phyloP scores from a whole-genome alignment of 148 eudicot species.

The Camellia japonica region DNA sequence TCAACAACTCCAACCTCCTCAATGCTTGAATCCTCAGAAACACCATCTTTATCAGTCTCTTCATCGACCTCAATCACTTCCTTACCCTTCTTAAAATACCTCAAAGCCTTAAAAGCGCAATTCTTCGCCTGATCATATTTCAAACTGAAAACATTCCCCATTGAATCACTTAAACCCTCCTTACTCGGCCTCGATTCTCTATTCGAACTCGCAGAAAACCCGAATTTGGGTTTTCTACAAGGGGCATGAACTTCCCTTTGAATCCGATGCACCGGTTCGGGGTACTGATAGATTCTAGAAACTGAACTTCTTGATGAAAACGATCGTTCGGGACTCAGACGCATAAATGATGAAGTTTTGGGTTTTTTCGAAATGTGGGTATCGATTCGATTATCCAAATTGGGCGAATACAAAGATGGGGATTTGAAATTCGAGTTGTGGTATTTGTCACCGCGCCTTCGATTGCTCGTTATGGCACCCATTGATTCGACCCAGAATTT shows the following conservation, averaged over 20 bases:
- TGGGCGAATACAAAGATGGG: constrained; percentile 25
- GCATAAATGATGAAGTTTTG: constrained; percentile 25
- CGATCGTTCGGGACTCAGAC: constrained; percentile 10
- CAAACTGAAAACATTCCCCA: constrained; percentile 34
- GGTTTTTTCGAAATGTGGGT: constrained; percentile 53
- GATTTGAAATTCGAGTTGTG: constrained; percentile 19
- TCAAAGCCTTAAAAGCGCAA: constrained; percentile 20
- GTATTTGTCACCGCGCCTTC: constrained; percentile 57
- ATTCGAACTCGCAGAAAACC: constrained; percentile 27
- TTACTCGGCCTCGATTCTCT: constrained; percentile 11
- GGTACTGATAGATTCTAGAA: constrained; percentile 45
- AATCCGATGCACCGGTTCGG: constrained; percentile 29
- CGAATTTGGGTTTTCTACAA: constrained; percentile 25
- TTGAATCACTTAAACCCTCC: constrained; percentile 15
- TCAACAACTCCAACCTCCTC: constrained; percentile 37
- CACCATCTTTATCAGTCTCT: constrained; percentile 18
- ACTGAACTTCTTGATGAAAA: constrained; percentile 22
- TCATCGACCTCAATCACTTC: constrained; percentile 35
- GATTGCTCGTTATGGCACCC: constrained; percentile 61
- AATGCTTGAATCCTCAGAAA: constrained; percentile 44
- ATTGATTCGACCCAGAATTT: constrained; percentile 18
- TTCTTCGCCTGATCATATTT: constrained; percentile 14
- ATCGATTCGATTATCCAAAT: constrained; percentile 26
- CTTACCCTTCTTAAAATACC: constrained; percentile 21
- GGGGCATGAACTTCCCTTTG: constrained; percentile 74